Conservation (phyloP, 208 protist genomes). For the Trypanosoma avium region DNA sequence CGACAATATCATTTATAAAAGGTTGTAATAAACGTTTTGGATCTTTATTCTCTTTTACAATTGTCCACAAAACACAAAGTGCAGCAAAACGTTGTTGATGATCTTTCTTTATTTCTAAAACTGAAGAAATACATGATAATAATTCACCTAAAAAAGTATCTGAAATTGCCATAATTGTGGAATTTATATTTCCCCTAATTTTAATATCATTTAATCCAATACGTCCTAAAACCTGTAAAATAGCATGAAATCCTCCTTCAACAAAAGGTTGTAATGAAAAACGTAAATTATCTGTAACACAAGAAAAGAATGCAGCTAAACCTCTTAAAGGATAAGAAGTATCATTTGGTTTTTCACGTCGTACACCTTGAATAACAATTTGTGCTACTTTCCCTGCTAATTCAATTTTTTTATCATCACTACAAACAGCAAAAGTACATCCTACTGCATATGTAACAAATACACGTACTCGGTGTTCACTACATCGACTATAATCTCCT, state of each 20-base stretch:
- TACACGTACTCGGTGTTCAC: slow-evolving; percentile 19
- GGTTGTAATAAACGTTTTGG: slow-evolving; percentile 4
- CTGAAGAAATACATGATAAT: background rate
- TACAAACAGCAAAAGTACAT: slow-evolving; percentile 7
- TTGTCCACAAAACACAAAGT: background rate
- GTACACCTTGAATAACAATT: slow-evolving; percentile 14
- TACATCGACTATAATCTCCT: slow-evolving; percentile 19
- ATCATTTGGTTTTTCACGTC: background rate
- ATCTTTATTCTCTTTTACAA: background rate
- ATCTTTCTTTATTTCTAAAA: background rate
- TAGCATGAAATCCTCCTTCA: background rate
- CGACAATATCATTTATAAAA: slow-evolving; percentile 30
- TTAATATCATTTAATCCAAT: background rate
- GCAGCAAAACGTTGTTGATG: slow-evolving; percentile 1
- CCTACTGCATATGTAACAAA: slow-evolving; percentile 21
- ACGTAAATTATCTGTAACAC: background rate
- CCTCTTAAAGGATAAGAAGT: background rate
- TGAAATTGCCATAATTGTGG: background rate
- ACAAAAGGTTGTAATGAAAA: background rate
- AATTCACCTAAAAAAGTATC: background rate
- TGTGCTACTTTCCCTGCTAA: slow-evolving; percentile 13
- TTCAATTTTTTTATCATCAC: slow-evolving; percentile 2
- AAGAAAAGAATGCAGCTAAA: background rate
- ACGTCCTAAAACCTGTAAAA: background rate
- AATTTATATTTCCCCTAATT: background rate